These are phyloP conservation scores for Globisporangium nodosum DNA, from an alignment of 352 stramenopile genomes.

Conservation along the genomic window DNA sequence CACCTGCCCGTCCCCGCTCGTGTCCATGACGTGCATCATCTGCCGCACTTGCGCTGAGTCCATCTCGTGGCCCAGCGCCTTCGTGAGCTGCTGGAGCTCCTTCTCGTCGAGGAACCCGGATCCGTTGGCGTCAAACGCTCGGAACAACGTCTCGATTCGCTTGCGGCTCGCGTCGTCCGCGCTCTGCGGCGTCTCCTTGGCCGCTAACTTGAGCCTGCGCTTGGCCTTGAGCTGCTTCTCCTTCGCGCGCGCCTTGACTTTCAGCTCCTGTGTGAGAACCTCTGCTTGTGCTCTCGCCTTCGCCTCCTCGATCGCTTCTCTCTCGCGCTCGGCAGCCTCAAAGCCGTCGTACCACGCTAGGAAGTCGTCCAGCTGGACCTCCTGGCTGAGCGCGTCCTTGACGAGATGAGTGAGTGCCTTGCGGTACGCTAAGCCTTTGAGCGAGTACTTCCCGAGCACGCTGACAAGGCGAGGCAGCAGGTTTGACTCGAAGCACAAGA, in stretches of 20 bases:
- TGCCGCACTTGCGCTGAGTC: constrained; percentile 30
- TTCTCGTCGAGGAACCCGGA: constrained; percentile 51
- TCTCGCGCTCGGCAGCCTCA: constrained; percentile 36
- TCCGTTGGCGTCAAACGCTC: constrained; percentile 45
- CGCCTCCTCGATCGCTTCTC: constrained; percentile 35
- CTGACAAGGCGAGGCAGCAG: constrained; percentile 43
- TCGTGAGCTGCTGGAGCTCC: constrained; percentile 42
- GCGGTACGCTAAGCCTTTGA: constrained; percentile 47
- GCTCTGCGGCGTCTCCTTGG: constrained; percentile 8
- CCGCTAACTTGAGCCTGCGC: constrained; percentile 23
- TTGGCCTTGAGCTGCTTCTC: constrained; percentile 26
- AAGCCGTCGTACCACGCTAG: constrained; percentile 51
- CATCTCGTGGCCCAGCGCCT: constrained; percentile 45
- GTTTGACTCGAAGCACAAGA: constrained; percentile 48
- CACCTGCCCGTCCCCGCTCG: constrained; percentile 46
- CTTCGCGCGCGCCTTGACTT: constrained; percentile 33
- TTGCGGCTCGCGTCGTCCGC: constrained; percentile 15
- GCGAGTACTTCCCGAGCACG: constrained; percentile 43
- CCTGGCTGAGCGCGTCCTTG: constrained; percentile 20
- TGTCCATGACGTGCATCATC: constrained; percentile 61
- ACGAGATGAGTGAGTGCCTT: constrained; percentile 44
- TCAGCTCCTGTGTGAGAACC: constrained; percentile 30
- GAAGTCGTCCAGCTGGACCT: constrained; percentile 43
- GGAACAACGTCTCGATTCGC: constrained; percentile 43
- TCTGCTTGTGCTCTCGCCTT: constrained; percentile 38